Conservation (phyloP, 345 rosid species). For the thale cress (Arabidopsis thaliana) region DNA sequence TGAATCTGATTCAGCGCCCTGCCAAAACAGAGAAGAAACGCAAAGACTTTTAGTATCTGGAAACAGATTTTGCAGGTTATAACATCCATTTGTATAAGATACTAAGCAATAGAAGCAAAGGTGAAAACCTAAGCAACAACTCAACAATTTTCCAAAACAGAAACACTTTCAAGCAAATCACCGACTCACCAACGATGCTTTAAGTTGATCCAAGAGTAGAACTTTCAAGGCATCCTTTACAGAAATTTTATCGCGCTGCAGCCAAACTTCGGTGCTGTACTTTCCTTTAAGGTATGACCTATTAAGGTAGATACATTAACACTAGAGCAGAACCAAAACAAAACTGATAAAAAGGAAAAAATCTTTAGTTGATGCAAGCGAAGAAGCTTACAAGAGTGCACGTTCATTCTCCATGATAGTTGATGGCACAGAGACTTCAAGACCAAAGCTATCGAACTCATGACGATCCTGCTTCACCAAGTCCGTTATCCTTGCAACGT, state of each 20-base stretch:
- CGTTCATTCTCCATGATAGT: conserved; percentile 59
- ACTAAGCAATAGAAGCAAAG: conserved; percentile 1
- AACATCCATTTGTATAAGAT: conserved; percentile 1
- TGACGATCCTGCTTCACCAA: conserved; percentile 66
- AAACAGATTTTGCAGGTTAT: not conserved
- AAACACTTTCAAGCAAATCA: conserved; percentile 15
- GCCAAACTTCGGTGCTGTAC: conserved; percentile 64
- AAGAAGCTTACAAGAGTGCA: conserved; percentile 58
- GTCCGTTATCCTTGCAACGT: conserved; percentile 58
- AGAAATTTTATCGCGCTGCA: conserved; percentile 54
- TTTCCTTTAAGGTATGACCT: conserved; percentile 68
- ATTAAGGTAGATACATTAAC: conserved; percentile 33
- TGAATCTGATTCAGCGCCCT: conserved; percentile 71
- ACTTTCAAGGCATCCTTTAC: conserved; percentile 78
- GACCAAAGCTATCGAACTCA: conserved; percentile 67
- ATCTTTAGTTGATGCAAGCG: conserved; percentile 6
- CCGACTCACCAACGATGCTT: conserved; percentile 62
- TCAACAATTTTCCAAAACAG: conserved; percentile 17
- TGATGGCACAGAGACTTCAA: conserved; percentile 75
- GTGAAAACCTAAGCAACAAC: conserved; percentile 17
- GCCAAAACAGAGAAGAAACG: conserved; percentile 45
- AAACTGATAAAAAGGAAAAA: not conserved
- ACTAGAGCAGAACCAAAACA: not conserved
- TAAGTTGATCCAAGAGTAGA: conserved; percentile 58
- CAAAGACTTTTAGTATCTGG: conserved; percentile 10